Base-by-base conservation (phyloP, 371 early-diverging fungal genomes). In the Mortierella sp. region DNA sequence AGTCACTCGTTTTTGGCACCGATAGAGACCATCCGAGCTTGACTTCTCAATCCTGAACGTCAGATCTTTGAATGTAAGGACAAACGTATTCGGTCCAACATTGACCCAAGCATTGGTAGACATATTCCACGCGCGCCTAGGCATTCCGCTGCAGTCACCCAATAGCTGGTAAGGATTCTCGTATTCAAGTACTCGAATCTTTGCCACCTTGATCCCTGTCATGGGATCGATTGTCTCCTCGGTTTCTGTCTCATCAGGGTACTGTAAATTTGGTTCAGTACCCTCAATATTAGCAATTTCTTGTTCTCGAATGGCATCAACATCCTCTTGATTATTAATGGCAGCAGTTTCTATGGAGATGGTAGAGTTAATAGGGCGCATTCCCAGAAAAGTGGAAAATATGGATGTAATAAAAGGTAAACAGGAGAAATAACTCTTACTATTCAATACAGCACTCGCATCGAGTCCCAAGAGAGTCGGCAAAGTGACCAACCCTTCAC, bases 391-490 rank as follows among this genome's bases (percentile, higher is more conserved):
- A 53, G 16, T n/a, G 28, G 61, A 38, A 62, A 58, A 62, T 24
- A 36, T 2, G 15, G 22, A 36, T 19, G 52, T 8, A 11, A 52
- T 19, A 36, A 7, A 65, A 21, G 19, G 50, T 19, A 19, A 50
- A 21, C 21, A 50, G 10, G 50, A 1, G 19, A 50, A n/a, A 5
- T 6, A 50, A 55, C 13, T 21, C 77, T 69, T 82, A 76, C 86
- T 84, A 6, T 86, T 65, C 13, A 87, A 63, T 38, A 84, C 70
- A 16, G 81, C 68, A 5, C 74, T 69, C 3, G 88, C 78, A 52
- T 92, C 91, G 36, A 95, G 72, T 1, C 95, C 95, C 48, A 94
- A 83, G 50, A 95, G 78, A 5, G 93, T 89, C 4, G 95, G 94
- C 21, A 92, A 58, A 0, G 89, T 93, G 32, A 91, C 84, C 8